Percentiles rank a stretch among this genome's conserved stretches.
phyloP scores from a whole-genome alignment of 768 basidiomycete genomes.

The Phanerodontia chrysosporium region DNA sequence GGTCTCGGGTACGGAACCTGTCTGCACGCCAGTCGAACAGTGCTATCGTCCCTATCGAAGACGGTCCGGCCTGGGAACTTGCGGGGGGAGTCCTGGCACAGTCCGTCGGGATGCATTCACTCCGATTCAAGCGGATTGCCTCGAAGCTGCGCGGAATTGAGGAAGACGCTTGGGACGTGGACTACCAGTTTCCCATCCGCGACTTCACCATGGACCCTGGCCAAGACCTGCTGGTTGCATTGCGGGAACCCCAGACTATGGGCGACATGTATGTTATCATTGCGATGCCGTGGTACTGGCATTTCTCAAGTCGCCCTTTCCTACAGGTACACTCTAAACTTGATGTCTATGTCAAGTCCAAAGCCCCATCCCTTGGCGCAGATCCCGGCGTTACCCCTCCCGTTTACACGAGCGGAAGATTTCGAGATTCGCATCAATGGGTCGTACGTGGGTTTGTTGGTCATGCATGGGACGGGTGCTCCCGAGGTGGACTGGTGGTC shows the following conservation, averaged over 20 bases:
- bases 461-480: not conserved
- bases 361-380: conserved; percentile 2
- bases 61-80: conserved; percentile 15
- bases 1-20: not conserved
- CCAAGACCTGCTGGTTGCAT: conserved; percentile 7
- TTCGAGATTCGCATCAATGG: conserved; percentile 11
- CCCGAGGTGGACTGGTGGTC: not conserved
- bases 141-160: conserved; percentile 4
- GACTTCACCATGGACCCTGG: conserved; percentile 15
- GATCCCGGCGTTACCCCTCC: not conserved
- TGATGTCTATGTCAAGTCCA: conserved; percentile 3
- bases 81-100: conserved; percentile 12
- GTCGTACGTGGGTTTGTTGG: conserved; percentile 1
- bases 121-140: conserved; percentile 7
- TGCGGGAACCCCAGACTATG: not conserved
- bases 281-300: not conserved
- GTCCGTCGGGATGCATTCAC: not conserved
- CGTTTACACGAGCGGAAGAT: not conserved
- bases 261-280: not conserved
- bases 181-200: not conserved
- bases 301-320: not conserved
- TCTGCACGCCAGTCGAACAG: not conserved
- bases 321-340: not conserved
- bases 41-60: not conserved
- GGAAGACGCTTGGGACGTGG: conserved; percentile 2